Conservation (phyloP, 441 rosid species). For the Pelargonium australe region DNA sequence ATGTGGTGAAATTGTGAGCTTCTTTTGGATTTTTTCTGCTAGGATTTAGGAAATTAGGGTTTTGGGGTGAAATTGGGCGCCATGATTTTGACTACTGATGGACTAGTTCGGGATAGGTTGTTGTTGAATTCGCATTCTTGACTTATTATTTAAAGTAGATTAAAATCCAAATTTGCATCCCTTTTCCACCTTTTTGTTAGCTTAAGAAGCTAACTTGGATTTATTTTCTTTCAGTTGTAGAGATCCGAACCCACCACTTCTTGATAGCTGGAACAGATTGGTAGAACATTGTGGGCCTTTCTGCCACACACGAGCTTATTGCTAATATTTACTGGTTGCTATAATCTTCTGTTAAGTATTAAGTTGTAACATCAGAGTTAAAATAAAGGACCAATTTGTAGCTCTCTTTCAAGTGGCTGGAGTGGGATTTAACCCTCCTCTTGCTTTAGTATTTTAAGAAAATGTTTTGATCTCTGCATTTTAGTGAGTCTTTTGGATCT, state of each 20-base stretch:
- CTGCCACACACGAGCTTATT: conserved; percentile 26
- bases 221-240: conserved; percentile 26
- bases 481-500: conserved; percentile 20
- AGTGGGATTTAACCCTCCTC: not conserved
- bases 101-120: conserved; percentile 4
- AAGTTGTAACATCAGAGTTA: conserved; percentile 13
- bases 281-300: conserved; percentile 24
- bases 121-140: conserved; percentile 4
- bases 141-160: conserved; percentile 5
- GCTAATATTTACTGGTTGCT: conserved; percentile 7
- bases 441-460: not conserved
- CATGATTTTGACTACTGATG: not conserved
- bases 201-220: conserved; percentile 26
- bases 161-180: not conserved
- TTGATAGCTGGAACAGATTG: conserved; percentile 34
- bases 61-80: conserved; percentile 11
- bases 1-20: conserved; percentile 11
- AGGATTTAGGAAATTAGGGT: conserved; percentile 24
- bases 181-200: conserved; percentile 1
- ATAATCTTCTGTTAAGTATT: conserved; percentile 22
- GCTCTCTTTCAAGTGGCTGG: not conserved
- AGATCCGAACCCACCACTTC: conserved; percentile 36
- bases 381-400: conserved; percentile 22
- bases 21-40: not conserved
- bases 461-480: conserved; percentile 21